Evolutionary conservation across 2,329 filamentous ascomycete genomes (phyloP), one percentile per base, ranked within the genome.

Genomic region (Tolypocladium ovalisporum): DNA sequence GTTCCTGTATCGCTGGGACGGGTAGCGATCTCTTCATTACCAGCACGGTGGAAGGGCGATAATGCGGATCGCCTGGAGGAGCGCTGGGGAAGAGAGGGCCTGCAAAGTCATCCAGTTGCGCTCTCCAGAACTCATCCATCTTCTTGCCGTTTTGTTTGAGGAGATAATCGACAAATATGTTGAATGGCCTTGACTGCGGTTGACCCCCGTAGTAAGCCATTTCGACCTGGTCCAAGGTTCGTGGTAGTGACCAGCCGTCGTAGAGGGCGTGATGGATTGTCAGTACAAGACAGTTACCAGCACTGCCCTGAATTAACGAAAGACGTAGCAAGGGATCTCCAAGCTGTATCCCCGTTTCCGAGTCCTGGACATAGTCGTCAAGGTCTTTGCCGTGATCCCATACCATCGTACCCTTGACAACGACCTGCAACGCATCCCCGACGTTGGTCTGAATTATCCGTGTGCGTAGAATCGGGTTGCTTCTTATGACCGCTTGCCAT

Each of bases 221-320:
- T 3, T 36, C 57, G 27, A 55, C 55, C 9, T 76, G 68, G 1
- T 75, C 62, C 5, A 76, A 60, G 2, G 72, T 73, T 68, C 77
- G 73, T 1, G 71, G 75, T 73, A 78, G 77, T 12, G 78, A 60
- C 60, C 58, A 61, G n/a, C 58, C 79, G 51, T 83, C 80, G 55
- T 82, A 82, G 0, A 81, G 64, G 9, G 75, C 75, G 57, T 82
- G 79, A 58, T 80, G 78, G 62, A 77, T 73, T 0, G 51, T 57
- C 53, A 54, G 24, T 3, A 53, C 75, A 75, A 62, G 75, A 65
- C 22, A 78, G 70, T 58, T 78, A 72, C 58, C 47, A 34, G 19
- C 24, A 34, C 47, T 51, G 19, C 47, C 65, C 4, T 61, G 54
- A 3, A 76, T 62, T 9, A 78, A 64, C 4, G 70, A 72, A 55